phyloP scores from a whole-genome alignment of 1,284 basidiomycete species.

The Apiotrichum gamsii region DNA sequence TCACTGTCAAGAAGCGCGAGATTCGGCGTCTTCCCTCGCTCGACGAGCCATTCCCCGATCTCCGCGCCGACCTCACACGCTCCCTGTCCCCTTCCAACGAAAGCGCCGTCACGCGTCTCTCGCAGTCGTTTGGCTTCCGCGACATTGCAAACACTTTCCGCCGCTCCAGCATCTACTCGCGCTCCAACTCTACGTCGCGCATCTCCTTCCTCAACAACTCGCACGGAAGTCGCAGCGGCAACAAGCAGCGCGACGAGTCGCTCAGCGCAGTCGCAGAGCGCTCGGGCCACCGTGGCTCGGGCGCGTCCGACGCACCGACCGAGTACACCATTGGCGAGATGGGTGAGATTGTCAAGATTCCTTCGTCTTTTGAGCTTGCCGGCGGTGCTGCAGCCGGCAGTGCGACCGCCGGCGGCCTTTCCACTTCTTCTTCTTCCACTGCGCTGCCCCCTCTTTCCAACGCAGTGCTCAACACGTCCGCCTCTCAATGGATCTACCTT shows the following conservation, averaged over 20 bases:
- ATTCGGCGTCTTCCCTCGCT: neutral
- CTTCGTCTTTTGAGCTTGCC: neutral
- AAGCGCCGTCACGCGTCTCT: slow-evolving; percentile 18
- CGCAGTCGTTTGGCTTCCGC: slow-evolving; percentile 19
- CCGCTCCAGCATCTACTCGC: slow-evolving; percentile 13
- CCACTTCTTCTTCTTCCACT: neutral
- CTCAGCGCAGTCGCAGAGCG: neutral
- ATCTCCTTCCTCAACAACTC: slow-evolving; percentile 1
- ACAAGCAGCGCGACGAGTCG: neutral
- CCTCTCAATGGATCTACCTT: slow-evolving; percentile 70
- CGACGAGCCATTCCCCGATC: slow-evolving; percentile 7
- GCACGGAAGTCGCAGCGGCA: neutral
- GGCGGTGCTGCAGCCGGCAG: neutral
- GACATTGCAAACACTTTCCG: slow-evolving; percentile 25
- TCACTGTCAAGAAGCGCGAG: slow-evolving; percentile 26
- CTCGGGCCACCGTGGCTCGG: slow-evolving; percentile 2
- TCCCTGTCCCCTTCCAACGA: slow-evolving; percentile 19
- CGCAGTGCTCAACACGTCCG: slow-evolving; percentile 10
- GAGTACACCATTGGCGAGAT: slow-evolving; percentile 31
- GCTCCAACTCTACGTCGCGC: neutral
- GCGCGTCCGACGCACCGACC: slow-evolving; percentile 22
- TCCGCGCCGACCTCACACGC: slow-evolving; percentile 3
- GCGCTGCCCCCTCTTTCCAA: too few relatives aligned
- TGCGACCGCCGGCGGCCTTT: neutral
- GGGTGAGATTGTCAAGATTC: slow-evolving; percentile 31